These are phyloP conservation scores for Dryas alaskensis DNA, from an alignment of 306 rosid genomes.

Conservation along the genomic window DNA sequence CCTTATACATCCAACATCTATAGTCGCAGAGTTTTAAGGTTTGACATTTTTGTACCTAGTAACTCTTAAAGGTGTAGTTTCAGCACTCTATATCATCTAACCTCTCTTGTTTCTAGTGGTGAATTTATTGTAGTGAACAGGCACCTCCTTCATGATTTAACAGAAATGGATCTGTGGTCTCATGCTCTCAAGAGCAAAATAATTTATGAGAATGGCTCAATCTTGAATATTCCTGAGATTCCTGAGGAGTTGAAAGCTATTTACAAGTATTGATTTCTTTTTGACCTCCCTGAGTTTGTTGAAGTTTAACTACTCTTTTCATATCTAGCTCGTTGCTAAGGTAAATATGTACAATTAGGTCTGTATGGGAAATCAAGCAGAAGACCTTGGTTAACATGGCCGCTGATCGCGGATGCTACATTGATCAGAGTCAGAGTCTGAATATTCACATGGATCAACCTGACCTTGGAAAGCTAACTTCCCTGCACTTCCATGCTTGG, in stretches of 20 bases:
- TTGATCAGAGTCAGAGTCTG: slow-evolving; percentile 82
- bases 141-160: slow-evolving; percentile 73
- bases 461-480: slow-evolving; percentile 70
- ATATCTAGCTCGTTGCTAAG: slow-evolving; percentile 21
- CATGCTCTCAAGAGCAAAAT: slow-evolving; percentile 64
- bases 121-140: slow-evolving; percentile 89
- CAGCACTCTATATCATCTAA: slow-evolving; percentile 7
- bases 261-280: slow-evolving; percentile 55
- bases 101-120: slow-evolving; percentile 42
- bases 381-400: slow-evolving; percentile 82
- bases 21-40: slow-evolving; percentile 83
- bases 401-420: slow-evolving; percentile 73
- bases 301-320: neutral
- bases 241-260: slow-evolving; percentile 61
- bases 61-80: neutral
- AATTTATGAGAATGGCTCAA: slow-evolving; percentile 61
- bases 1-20: slow-evolving; percentile 85
- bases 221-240: slow-evolving; percentile 38
- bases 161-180: slow-evolving; percentile 83
- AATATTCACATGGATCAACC: slow-evolving; percentile 87
- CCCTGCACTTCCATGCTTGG: slow-evolving; percentile 87
- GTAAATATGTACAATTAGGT: slow-evolving; percentile 36
- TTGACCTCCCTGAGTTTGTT: neutral
- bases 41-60: slow-evolving; percentile 2
- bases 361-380: slow-evolving; percentile 91